A percentile compares a stretch with the other conserved stretches of the same genome.
These are phyloP conservation scores for Magnusiomyces sp. DNA, from an alignment of 1,139 yeast genomes.

Conservation along the genomic window DNA sequence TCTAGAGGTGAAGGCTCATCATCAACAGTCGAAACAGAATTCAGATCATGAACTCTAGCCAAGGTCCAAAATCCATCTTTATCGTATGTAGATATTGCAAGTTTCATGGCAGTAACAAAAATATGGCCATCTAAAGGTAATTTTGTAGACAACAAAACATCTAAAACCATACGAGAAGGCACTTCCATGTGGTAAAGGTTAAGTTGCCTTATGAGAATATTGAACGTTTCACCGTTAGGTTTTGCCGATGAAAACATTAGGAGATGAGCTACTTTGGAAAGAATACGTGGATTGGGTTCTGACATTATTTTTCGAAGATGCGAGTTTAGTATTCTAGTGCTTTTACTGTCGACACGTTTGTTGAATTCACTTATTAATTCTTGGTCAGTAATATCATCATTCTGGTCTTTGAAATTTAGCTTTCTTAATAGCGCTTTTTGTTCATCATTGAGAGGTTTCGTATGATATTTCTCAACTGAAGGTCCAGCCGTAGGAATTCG, in stretches of 20 bases:
- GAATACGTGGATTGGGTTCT: background rate
- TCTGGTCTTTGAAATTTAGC: too few relatives aligned
- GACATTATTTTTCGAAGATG: too few relatives aligned
- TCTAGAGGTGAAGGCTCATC: slow-evolving; percentile 11
- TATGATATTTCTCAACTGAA: too few relatives aligned
- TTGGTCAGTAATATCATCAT: too few relatives aligned
- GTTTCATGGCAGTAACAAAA: slow-evolving; percentile 16
- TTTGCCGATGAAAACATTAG: slow-evolving; percentile 18
- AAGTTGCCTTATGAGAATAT: slow-evolving; percentile 20
- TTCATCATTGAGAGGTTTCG: too few relatives aligned
- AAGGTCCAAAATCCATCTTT: slow-evolving; percentile 15
- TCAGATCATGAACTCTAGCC: slow-evolving; percentile 15
- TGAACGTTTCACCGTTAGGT: slow-evolving; percentile 22
- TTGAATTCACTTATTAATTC: too few relatives aligned
- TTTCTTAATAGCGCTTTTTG: too few relatives aligned
- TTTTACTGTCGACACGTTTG: too few relatives aligned
- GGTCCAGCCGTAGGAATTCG: background rate
- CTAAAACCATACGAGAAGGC: slow-evolving; percentile 24
- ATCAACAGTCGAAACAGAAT: slow-evolving; percentile 10
- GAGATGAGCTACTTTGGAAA: slow-evolving; percentile 13
- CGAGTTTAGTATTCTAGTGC: too few relatives aligned
- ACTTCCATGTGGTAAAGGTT: slow-evolving; percentile 16
- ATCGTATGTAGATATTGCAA: slow-evolving; percentile 19
- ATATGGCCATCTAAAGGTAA: slow-evolving; percentile 19
- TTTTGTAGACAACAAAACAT: slow-evolving; percentile 19